These are phyloP conservation scores for Aspergillus sclerotioniger DNA, from an alignment of 495 filamentous ascomycete genomes.

Conservation along the genomic window DNA sequence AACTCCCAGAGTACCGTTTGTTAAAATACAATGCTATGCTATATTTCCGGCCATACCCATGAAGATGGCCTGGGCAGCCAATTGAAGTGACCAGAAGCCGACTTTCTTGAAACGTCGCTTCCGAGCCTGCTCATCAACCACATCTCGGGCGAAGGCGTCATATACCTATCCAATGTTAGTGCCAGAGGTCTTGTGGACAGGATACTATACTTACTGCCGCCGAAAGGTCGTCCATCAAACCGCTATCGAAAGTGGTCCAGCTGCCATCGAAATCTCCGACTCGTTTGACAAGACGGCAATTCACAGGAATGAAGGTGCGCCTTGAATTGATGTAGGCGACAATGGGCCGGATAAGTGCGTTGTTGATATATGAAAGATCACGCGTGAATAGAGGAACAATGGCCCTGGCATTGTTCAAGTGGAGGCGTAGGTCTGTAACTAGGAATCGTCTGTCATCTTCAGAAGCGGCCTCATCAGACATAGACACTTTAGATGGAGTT, in stretches of 20 bases:
- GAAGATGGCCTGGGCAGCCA: slow-evolving; percentile 90
- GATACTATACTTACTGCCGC: slow-evolving; percentile 60
- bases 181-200: slow-evolving; percentile 3
- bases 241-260: slow-evolving; percentile 93
- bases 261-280: slow-evolving; percentile 87
- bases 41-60: slow-evolving; percentile 91
- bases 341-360: slow-evolving; percentile 90
- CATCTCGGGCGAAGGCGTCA: slow-evolving; percentile 83
- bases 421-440: slow-evolving; percentile 83
- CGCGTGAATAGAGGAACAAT: slow-evolving; percentile 87
- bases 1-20: slow-evolving; percentile 9
- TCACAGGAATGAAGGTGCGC: slow-evolving; percentile 89
- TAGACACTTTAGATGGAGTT: slow-evolving; percentile 8
- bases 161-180: slow-evolving; percentile 59
- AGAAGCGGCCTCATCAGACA: slow-evolving; percentile 18
- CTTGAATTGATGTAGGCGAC: slow-evolving; percentile 98
- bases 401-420: slow-evolving; percentile 89
- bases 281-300: slow-evolving; percentile 88
- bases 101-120: slow-evolving; percentile 91
- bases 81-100: slow-evolving; percentile 88
- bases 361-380: slow-evolving; percentile 92
- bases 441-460: slow-evolving; percentile 65
- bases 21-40: slow-evolving; percentile 48
- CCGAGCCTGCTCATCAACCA: slow-evolving; percentile 79
- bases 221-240: slow-evolving; percentile 92